A percentile compares a stretch with the other conserved stretches of the same genome.
Evolutionary conservation across 106 monocot genomes (phyloP).

Genomic region (Gastrodia elata): DNA sequence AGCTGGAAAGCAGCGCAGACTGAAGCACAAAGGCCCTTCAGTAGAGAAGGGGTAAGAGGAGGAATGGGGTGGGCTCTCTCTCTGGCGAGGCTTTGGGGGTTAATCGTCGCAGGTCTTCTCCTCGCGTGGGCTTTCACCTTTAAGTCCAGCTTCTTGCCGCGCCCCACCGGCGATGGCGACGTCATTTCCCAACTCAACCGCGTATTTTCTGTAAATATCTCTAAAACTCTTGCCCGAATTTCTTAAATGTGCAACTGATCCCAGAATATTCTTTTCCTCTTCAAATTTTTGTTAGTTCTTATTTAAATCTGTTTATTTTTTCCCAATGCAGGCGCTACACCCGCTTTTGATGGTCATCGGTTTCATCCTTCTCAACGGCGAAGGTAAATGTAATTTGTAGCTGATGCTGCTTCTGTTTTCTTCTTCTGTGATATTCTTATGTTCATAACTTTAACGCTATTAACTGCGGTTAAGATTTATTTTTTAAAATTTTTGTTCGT

Average conservation of each 20-base stretch:
- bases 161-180: constrained; percentile 9
- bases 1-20: too few species aligned
- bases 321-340: constrained; percentile 46
- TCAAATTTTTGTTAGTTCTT: not conserved
- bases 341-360: constrained; percentile 74
- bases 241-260: not conserved
- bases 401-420: not conserved
- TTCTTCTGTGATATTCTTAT: not conserved
- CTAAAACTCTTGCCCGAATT: not conserved
- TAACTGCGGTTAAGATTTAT: too few species aligned
- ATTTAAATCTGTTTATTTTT: not conserved
- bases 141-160: constrained; percentile 40
- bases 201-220: constrained; percentile 41
- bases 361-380: constrained; percentile 71
- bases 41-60: too few species aligned
- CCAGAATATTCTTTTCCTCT: not conserved
- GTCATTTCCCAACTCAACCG: constrained; percentile 35
- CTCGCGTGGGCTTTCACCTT: constrained; percentile 47
- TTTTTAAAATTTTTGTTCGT: not conserved
- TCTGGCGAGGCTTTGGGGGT: constrained; percentile 29
- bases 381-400: constrained; percentile 29
- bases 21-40: not conserved
- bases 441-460: not conserved
- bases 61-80: constrained; percentile 22
- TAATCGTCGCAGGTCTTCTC: constrained; percentile 38